Percentiles rank a stretch among this genome's conserved stretches.
Evolutionary conservation across 257 asterid species (phyloP).

Genomic region (Solanum pimpinellifolium): DNA sequence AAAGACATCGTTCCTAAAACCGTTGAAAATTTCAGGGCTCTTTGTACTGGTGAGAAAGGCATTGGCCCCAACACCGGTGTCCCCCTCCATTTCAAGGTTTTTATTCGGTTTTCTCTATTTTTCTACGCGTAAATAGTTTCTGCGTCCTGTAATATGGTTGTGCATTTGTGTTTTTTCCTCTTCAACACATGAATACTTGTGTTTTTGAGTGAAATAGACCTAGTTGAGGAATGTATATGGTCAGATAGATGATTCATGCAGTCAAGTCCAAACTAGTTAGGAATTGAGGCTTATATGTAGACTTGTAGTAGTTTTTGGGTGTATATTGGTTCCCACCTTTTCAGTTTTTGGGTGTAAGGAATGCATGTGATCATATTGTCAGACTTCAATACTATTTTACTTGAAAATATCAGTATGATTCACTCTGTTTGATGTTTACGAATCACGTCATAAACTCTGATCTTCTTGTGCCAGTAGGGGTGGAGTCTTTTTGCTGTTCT

Average conservation of each 20-base stretch:
- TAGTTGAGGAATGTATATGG: neutral
- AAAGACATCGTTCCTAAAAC: slow-evolving; percentile 23
- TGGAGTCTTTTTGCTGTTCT: neutral
- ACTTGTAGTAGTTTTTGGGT: neutral
- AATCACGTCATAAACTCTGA: neutral
- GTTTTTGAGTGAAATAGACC: neutral
- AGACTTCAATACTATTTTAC: neutral
- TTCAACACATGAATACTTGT: neutral
- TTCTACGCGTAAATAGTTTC: neutral
- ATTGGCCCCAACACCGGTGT: slow-evolving; percentile 15
- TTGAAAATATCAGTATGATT: neutral
- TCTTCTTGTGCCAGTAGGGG: neutral
- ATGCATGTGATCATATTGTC: neutral
- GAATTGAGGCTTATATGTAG: neutral
- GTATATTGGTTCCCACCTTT: neutral
- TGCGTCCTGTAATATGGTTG: neutral
- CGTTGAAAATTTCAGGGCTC: slow-evolving; percentile 36
- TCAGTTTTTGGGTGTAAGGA: neutral
- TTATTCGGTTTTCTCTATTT: neutral
- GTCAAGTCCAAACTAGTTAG: neutral
- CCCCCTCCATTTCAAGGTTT: slow-evolving; percentile 33
- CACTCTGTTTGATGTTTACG: neutral
- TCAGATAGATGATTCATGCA: neutral
- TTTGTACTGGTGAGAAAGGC: slow-evolving; percentile 35
- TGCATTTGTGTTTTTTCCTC: neutral